These are phyloP conservation scores for Nepenthes gracilis DNA, from an alignment of 148 eudicot genomes.

Conservation along the genomic window DNA sequence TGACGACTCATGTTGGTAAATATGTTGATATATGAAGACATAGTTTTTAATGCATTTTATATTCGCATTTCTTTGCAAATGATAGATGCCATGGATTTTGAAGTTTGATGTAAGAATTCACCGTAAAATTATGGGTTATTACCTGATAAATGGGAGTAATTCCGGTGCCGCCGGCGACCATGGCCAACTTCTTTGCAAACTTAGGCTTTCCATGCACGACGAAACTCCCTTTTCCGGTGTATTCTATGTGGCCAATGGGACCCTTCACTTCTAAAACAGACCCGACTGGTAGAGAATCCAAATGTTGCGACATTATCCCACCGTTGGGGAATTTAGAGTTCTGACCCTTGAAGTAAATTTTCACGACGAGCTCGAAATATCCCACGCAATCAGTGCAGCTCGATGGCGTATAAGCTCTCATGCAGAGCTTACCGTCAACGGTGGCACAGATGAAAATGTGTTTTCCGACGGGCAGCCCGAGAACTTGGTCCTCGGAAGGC, in stretches of 20 bases:
- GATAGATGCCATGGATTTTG: neutral
- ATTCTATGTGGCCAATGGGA: conserved; percentile 87
- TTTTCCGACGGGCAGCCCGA: conserved; percentile 80
- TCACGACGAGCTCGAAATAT: conserved; percentile 67
- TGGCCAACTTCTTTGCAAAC: conserved; percentile 60
- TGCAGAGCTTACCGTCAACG: conserved; percentile 62
- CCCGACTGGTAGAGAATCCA: conserved; percentile 51
- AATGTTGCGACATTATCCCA: conserved; percentile 65
- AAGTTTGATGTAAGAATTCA: neutral
- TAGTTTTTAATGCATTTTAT: too few relatives aligned
- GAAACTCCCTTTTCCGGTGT: conserved; percentile 59
- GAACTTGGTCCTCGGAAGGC: conserved; percentile 54
- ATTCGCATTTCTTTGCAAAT: too few relatives aligned
- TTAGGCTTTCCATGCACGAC: conserved; percentile 60
- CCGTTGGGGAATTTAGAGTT: conserved; percentile 73
- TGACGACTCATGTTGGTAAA: too few relatives aligned
- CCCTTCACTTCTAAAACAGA: conserved; percentile 64
- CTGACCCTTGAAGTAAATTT: conserved; percentile 54
- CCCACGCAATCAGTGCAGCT: conserved; percentile 54
- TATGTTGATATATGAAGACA: too few relatives aligned
- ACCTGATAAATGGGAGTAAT: conserved; percentile 87
- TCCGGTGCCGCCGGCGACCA: conserved; percentile 93
- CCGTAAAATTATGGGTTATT: conserved; percentile 9
- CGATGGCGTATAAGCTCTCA: conserved; percentile 92
- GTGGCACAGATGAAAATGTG: conserved; percentile 68